Base-by-base conservation (phyloP, 495 filamentous ascomycete species). In the Penicillium lividum region DNA sequence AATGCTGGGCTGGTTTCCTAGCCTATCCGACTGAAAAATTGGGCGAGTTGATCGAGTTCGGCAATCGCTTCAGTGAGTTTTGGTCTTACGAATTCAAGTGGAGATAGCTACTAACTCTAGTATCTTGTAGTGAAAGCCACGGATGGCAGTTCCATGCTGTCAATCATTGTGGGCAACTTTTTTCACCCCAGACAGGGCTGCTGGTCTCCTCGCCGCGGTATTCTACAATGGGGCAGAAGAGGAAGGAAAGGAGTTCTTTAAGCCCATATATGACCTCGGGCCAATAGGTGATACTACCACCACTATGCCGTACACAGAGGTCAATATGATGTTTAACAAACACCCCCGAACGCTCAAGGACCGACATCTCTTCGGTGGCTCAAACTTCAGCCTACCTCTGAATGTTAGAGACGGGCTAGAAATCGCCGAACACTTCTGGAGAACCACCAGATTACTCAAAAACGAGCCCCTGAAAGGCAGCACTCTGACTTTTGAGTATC, bases 251-350 rank as follows among this genome's bases (percentile, higher is more conserved):
- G 34, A 60, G 28, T 31, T 22, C 25, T 51, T 56, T 25, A 54
- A 40, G 34, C 42, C 52, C 10, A 36, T 54, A 28, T 46, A 44
- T 22, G 52, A 54, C 13, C 52, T 54, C 25, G n/a, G 22, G 7
- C 52, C 40, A 16, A 11, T 54, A 33, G 52, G 25, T 13, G 52
- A 54, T 11, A 54, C 52, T 15, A 54, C 52, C 27, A 34, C 25
- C 27, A 46, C 30, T 40, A 7, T 54, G 29, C 44, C 52, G 0
- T 54, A 54, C 30, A 40, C 52, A 16, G 52, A 54, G 28, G 15
- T 54, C 0, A 54, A 54, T 22, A 15, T 54, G 25, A 54, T 54
- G 52, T 54, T 54, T 27, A 54, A 54, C 40, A 54, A 46, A 22
- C 44, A 54, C 16, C 40, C 52, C 8, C 22, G 52, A 54, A 43